Evolutionary conservation across 2,329 filamentous ascomycete species (phyloP), one percentile per base, ranked within the genome.

Genomic region (Arthroderma uncinatum): DNA sequence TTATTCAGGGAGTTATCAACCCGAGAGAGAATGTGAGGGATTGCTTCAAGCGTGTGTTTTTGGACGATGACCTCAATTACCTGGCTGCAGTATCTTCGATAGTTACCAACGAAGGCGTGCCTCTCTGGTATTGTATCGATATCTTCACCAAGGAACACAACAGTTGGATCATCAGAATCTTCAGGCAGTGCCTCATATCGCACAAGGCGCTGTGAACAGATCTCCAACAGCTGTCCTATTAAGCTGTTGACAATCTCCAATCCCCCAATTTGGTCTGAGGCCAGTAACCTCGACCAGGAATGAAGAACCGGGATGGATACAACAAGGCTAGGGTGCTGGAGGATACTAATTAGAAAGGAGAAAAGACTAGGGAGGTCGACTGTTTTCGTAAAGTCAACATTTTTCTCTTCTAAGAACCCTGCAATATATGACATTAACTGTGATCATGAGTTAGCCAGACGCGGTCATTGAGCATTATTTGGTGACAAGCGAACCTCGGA

Each of bases 91-190:
- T 95, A 97, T 59, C 93, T 82, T 39, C 93, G 81, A 70, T 98
- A 98, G 67, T 98, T 97, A 2, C 92, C 90, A 9, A 97, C 79
- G 69, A 98, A 98, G 0, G 90, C 89, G 72, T 98, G 93, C 23
- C 90, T 82, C 69, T 98, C 93, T 0, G 93, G 93, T 19, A 92
- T 78, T 0, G 92, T 97, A 66, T 98, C 93, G 57, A 95, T 94
- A 67, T 98, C 93, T 66, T 97, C 91, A 65, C 90, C 79, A 1
- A 98, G 78, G 63, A 95, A 93, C 9, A 89, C 76, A 58, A 90
- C 81, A 0, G 87, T 91, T 1, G 87, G 79, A 64, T 96, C 85
- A 50, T 88, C 82, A 0, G 85, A 86, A 61, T 95, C 87, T 61
- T 92, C 84, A 0, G 90, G 88, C 1, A 97, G 75, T 61, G 81